Conservation (phyloP, 192 early-diverging fungal species). For the Entomortierella beljakovae region DNA sequence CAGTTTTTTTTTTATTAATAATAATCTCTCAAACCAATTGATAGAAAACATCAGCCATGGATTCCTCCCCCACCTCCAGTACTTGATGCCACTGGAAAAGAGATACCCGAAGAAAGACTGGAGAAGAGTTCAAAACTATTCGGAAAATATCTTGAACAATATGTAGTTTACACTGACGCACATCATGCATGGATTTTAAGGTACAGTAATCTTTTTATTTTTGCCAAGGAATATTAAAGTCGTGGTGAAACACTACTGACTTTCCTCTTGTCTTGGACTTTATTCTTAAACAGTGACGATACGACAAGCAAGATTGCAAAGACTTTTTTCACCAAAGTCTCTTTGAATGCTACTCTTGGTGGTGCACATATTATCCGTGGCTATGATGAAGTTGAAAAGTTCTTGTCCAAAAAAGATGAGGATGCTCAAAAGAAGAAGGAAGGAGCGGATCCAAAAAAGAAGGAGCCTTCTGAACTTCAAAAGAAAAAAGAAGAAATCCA, state of each 20-base stretch:
- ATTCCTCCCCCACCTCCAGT: conserved; percentile 32
- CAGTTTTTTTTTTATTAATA: background rate
- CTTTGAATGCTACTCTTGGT: conserved; percentile 67
- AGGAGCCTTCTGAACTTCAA: conserved; percentile 44
- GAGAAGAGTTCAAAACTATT: conserved; percentile 82
- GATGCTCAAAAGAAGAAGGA: conserved; percentile 54
- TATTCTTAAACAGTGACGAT: conserved; percentile 72
- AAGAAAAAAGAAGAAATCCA: conserved; percentile 36
- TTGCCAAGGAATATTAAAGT: background rate
- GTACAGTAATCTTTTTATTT: conserved; percentile 24
- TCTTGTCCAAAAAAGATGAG: conserved; percentile 57
- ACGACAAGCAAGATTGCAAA: conserved; percentile 70
- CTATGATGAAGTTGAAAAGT: conserved; percentile 77
- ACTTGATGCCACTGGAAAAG: conserved; percentile 34
- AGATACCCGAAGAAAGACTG: conserved; percentile 26
- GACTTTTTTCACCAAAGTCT: conserved; percentile 71
- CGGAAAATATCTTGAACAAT: conserved; percentile 83
- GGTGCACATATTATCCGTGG: conserved; percentile 80
- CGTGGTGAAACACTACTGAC: background rate
- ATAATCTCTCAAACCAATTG: background rate
- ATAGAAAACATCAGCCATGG: conserved; percentile 73
- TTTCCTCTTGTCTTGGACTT: too few species aligned
- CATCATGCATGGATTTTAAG: conserved; percentile 70
- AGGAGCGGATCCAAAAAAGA: conserved; percentile 44
- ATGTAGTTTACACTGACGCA: conserved; percentile 75